Conservation (phyloP, 2,329 filamentous ascomycete species). For the Paecilomyces dactylethromorphus region DNA sequence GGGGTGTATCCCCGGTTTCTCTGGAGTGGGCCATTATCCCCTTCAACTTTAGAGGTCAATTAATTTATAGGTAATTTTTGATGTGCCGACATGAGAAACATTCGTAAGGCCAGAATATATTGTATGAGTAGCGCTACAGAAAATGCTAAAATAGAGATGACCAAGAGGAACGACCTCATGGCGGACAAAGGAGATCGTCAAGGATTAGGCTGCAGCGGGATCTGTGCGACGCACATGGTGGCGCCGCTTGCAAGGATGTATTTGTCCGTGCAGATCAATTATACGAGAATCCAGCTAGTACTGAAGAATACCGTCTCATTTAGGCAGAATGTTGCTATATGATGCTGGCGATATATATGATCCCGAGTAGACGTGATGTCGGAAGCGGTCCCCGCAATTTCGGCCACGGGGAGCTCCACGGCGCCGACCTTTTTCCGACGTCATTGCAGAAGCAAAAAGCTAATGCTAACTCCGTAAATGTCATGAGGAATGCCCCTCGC, state of each 20-base stretch:
- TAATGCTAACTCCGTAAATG: background rate
- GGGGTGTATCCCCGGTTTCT: conserved; percentile 13
- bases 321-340: background rate
- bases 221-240: background rate
- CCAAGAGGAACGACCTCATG: background rate
- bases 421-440: conserved; percentile 1
- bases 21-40: background rate
- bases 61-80: background rate
- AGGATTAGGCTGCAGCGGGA: background rate
- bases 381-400: background rate
- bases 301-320: background rate
- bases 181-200: background rate
- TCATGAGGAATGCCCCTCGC: background rate
- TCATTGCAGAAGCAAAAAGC: background rate
- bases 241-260: background rate
- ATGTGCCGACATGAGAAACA: background rate
- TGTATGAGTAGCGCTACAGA: background rate
- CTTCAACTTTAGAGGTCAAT: background rate
- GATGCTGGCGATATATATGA: background rate
- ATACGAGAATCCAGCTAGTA: background rate
- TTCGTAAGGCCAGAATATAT: background rate
- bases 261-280: no score
- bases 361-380: no score
- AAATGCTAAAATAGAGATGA: background rate
- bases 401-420: background rate